Conservation (phyloP, 2,329 filamentous ascomycete genomes). For the Aureobasidium lini region DNA sequence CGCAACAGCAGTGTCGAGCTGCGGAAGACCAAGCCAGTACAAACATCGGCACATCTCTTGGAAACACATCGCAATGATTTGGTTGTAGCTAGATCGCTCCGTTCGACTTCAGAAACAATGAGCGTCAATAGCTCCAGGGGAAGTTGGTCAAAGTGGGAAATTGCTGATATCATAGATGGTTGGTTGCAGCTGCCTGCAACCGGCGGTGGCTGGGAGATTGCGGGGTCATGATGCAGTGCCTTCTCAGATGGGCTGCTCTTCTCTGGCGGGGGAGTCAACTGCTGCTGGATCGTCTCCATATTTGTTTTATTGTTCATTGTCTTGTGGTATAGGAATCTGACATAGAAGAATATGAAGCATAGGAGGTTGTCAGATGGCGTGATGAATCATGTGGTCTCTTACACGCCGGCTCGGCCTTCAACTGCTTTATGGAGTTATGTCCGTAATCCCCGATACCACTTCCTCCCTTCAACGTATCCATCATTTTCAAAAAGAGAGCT, state of each 20-base stretch:
- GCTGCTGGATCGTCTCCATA: background rate
- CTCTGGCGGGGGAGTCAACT: slow-evolving; percentile 3
- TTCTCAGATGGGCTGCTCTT: background rate
- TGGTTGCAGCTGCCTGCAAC: background rate
- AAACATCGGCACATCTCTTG: slow-evolving; percentile 1
- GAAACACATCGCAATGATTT: slow-evolving; percentile 12
- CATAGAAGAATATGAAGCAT: background rate
- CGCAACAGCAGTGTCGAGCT: background rate
- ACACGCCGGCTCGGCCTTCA: background rate
- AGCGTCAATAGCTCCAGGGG: background rate
- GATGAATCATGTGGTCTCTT: slow-evolving; percentile 7
- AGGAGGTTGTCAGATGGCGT: background rate
- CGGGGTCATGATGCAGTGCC: background rate
- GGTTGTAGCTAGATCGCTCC: background rate
- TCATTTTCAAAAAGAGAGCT: too few species aligned
- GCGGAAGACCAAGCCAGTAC: slow-evolving; percentile 9
- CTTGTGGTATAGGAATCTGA: background rate
- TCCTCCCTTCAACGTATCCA: background rate
- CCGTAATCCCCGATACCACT: background rate
- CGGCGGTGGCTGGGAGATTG: slow-evolving; percentile 1
- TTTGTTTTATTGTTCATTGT: background rate
- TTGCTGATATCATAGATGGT: background rate
- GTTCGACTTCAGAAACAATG: background rate
- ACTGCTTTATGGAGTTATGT: background rate
- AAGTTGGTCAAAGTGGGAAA: background rate